Evolutionary conservation across 805 yeast species (phyloP).

Genomic region (Sugiyamaella floridensis): DNA sequence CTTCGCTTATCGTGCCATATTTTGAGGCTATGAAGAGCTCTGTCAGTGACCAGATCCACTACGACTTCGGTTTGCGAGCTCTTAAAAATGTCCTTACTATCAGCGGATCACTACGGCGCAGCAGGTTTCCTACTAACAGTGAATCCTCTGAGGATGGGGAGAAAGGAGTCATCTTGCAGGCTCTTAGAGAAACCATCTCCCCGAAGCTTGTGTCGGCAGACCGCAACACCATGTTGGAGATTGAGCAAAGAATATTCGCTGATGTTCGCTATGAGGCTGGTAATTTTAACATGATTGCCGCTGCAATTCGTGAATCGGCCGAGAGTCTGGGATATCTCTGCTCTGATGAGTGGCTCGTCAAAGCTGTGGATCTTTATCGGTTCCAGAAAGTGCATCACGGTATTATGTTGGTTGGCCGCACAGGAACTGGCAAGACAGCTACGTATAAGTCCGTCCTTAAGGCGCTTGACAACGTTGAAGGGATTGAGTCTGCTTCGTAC

Average conservation of each 20-base stretch:
- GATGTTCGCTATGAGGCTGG: conserved; percentile 18
- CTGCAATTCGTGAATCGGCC: conserved; percentile 25
- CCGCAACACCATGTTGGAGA: conserved; percentile 33
- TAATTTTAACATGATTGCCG: conserved; percentile 27
- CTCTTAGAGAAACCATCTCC: conserved; percentile 53
- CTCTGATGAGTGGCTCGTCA: conserved; percentile 42
- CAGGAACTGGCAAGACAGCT: conserved; percentile 70
- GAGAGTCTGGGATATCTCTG: conserved; percentile 28
- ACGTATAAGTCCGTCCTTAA: conserved; percentile 44
- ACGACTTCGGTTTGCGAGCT: conserved; percentile 86
- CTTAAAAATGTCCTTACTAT: conserved; percentile 58
- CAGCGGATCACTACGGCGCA: conserved; percentile 45
- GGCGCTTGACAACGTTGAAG: conserved; percentile 36
- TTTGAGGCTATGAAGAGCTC: conserved; percentile 39
- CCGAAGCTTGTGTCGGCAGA: conserved; percentile 64
- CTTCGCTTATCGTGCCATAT: conserved; percentile 48
- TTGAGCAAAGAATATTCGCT: conserved; percentile 16
- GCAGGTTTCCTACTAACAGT: background rate
- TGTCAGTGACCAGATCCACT: conserved; percentile 58
- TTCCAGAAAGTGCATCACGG: conserved; percentile 66
- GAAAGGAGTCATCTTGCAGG: conserved; percentile 36
- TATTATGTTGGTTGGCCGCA: conserved; percentile 66
- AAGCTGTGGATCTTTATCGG: conserved; percentile 55
- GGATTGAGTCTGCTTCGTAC: conserved; percentile 35
- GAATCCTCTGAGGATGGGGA: conserved; percentile 5